Base-by-base conservation (phyloP, 768 basidiomycete species). In the Rhodotorula diobovata region DNA sequence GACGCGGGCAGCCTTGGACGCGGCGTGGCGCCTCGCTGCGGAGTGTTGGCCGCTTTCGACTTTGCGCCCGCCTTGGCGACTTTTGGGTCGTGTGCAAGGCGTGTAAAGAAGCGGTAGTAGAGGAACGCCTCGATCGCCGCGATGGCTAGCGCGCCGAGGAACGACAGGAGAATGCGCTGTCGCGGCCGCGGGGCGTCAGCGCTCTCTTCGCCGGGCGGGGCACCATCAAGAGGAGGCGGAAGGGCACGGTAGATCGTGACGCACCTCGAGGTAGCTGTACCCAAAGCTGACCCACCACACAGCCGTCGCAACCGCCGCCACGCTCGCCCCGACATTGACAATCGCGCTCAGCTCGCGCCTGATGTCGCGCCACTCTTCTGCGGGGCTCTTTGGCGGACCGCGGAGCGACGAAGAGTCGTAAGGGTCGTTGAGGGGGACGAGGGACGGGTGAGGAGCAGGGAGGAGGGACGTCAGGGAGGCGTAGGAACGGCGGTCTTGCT, bases 241-340 rank as follows among this genome's bases (percentile, higher is more conserved):
- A 64, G n/a, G 4, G 20, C 12, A 9, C 2, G 28, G 51, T 35
- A 39, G 32, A 51, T 5, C 2, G 5, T 20, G 30, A 61, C 77
- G n/a, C 37, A 77, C 77, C 37, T 50, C 61, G 7, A 65, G 62
- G 14, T 62, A 63, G 46, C 67, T 63, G 41, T 63, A 50, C 37
- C 68, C 73, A 3, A 75, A 75, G 18, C 72, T 65, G 7, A 76
- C 76, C 68, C 73, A 78, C 74, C 72, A 77, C 9, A 76, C 67
- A 2, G 63, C 72, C 2, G 71, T 75, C 21, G 56, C 72, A 9
- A 78, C 76, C 2, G 75, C 76, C 11, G 46, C 46, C 75, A 77
- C 75, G 55, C 74, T 76, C 46, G 72, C 74, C 0, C 62, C 51
- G 8, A 78, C 75, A 46, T 78, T 78, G 30, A 71, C 53, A 55